These are phyloP conservation scores for Dovyalis caffra DNA, from an alignment of 345 rosid genomes.

Conservation along the genomic window DNA sequence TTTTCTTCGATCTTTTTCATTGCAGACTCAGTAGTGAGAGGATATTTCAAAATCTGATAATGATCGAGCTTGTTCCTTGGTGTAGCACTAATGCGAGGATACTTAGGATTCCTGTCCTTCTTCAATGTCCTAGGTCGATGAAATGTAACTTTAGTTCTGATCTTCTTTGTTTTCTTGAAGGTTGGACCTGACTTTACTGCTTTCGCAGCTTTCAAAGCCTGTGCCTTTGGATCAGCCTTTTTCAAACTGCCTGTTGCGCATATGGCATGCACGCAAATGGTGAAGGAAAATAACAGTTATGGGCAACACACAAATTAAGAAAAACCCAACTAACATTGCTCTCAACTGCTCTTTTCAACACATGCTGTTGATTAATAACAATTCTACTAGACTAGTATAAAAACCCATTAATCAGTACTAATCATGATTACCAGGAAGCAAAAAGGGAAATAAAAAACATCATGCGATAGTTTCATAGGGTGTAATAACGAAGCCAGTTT, in stretches of 20 bases:
- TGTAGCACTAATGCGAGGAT: conserved; percentile 74
- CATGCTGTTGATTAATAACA: background rate
- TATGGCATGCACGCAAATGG: background rate
- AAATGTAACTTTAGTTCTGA: conserved; percentile 82
- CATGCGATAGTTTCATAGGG: background rate
- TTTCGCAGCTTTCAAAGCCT: conserved; percentile 84
- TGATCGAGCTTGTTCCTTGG: conserved; percentile 94
- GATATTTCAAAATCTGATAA: conserved; percentile 84
- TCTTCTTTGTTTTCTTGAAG: conserved; percentile 75
- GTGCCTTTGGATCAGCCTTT: conserved; percentile 79
- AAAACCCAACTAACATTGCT: background rate
- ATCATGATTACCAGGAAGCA: background rate
- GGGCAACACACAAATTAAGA: background rate
- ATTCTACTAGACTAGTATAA: background rate
- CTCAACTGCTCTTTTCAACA: background rate
- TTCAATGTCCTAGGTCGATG: conserved; percentile 89
- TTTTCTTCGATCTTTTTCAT: conserved; percentile 97
- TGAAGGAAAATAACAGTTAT: background rate
- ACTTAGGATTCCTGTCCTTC: conserved; percentile 75
- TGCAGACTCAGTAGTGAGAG: conserved; percentile 88
- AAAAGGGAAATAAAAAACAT: background rate
- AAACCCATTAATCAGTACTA: background rate
- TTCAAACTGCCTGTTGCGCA: conserved; percentile 45
- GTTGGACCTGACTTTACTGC: conserved; percentile 80
- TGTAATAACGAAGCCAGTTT: background rate